These are phyloP conservation scores for Debaryomyces sp. DNA, from an alignment of 1,139 yeast genomes.

Conservation along the genomic window DNA sequence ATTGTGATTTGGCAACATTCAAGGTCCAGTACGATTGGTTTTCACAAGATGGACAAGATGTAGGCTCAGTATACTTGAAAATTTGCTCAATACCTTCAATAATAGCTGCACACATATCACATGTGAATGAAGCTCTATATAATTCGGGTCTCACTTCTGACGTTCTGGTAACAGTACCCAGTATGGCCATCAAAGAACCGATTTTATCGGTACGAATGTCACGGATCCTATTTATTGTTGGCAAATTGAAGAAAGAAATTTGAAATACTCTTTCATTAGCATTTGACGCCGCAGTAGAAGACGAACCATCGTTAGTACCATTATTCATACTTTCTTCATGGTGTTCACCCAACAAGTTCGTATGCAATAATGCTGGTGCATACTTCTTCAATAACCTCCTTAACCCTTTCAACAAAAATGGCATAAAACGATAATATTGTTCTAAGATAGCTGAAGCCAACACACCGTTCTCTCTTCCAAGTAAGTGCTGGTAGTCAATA, in stretches of 20 bases:
- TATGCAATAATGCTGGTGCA: conserved; percentile 72
- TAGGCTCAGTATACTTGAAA: conserved; percentile 94
- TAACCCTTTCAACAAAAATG: conserved; percentile 77
- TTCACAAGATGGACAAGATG: conserved; percentile 87
- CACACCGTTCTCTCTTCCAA: conserved; percentile 79
- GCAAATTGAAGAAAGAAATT: conserved; percentile 86
- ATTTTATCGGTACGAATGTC: conserved; percentile 89
- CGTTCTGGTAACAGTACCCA: conserved; percentile 96
- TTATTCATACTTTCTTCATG: conserved; percentile 19
- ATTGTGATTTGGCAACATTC: conserved; percentile 80
- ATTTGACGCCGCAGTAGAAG: conserved; percentile 29
- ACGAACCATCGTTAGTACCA: conserved; percentile 23
- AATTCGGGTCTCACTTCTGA: conserved; percentile 97
- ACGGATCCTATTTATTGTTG: conserved; percentile 81
- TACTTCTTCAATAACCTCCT: conserved; percentile 70
- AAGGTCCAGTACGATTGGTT: conserved; percentile 88
- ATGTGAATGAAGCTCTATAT: conserved; percentile 82
- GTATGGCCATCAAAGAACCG: conserved; percentile 81
- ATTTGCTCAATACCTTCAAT: conserved; percentile 92
- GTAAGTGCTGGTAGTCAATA: conserved; percentile 80
- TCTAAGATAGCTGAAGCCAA: conserved; percentile 87
- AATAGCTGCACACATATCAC: conserved; percentile 85
- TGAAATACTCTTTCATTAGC: conserved; percentile 79
- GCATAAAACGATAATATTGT: conserved; percentile 90
- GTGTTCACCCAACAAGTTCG: conserved; percentile 37